Conservation (phyloP, 805 yeast genomes). For the Saccharomycopsis malanga region DNA sequence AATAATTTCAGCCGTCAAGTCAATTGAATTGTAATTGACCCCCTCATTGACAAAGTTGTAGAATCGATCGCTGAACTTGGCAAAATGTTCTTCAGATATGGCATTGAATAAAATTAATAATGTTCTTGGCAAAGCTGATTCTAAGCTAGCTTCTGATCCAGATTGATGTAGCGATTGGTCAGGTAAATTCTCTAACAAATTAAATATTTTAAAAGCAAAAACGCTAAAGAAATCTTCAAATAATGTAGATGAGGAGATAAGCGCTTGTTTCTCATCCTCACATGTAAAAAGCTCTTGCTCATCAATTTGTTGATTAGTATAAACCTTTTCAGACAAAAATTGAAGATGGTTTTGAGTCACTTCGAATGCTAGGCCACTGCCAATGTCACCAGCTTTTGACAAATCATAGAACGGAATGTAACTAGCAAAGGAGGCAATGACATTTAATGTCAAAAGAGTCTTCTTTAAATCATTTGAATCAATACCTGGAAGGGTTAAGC, state of each 20-base stretch:
- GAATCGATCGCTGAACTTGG: constrained; percentile 33
- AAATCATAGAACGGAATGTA: constrained; percentile 68
- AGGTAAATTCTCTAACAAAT: constrained; percentile 62
- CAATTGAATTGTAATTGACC: constrained; percentile 50
- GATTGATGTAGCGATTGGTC: constrained; percentile 50
- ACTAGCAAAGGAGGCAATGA: constrained; percentile 62
- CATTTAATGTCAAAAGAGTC: constrained; percentile 59
- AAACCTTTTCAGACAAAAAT: constrained; percentile 40
- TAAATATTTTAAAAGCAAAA: constrained; percentile 52
- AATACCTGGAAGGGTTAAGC: constrained; percentile 68
- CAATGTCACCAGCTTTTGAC: constrained; percentile 31
- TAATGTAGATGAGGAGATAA: constrained; percentile 64
- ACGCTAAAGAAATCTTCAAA: constrained; percentile 54
- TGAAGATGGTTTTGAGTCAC: constrained; percentile 62
- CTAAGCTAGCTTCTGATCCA: constrained; percentile 34
- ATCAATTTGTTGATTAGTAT: constrained; percentile 26
- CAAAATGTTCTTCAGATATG: constrained; percentile 50
- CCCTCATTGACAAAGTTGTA: constrained; percentile 53
- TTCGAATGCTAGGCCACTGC: constrained; percentile 35
- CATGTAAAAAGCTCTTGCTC: constrained; percentile 31
- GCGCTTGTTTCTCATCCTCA: constrained; percentile 43
- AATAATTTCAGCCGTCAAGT: constrained; percentile 62
- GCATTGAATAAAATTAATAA: constrained; percentile 50
- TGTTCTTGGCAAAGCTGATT: constrained; percentile 35
- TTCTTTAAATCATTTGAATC: constrained; percentile 81